Evolutionary conservation across 176 grass and related monocot genomes (phyloP).

Genomic region (Carex kokanica): DNA sequence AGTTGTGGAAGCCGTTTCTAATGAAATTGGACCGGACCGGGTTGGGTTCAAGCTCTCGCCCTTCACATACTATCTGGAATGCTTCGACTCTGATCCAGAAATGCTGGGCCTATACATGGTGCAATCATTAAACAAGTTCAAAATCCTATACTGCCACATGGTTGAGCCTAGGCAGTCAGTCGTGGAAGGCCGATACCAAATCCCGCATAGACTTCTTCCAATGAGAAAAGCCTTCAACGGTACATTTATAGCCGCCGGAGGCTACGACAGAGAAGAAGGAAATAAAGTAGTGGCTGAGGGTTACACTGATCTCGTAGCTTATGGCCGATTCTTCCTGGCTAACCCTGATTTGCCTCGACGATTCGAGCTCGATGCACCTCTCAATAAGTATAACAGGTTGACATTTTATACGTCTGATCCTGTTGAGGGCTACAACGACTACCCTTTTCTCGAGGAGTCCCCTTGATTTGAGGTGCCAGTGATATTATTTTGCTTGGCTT

Average conservation of each 20-base stretch:
- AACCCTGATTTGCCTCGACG: constrained; percentile 36
- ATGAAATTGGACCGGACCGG: constrained; percentile 25
- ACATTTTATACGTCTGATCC: constrained; percentile 47
- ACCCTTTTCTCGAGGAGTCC: constrained; percentile 26
- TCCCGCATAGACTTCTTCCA: constrained; percentile 27
- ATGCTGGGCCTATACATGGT: constrained; percentile 27
- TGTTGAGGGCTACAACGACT: constrained; percentile 38
- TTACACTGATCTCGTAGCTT: constrained; percentile 41
- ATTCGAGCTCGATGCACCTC: constrained; percentile 23
- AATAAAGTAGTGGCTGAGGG: constrained; percentile 32
- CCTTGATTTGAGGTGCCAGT: background rate
- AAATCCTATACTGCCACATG: constrained; percentile 35
- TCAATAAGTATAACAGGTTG: constrained; percentile 38
- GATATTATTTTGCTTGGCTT: background rate
- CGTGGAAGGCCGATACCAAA: constrained; percentile 4
- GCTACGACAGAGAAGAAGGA: constrained; percentile 44
- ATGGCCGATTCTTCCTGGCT: constrained; percentile 32
- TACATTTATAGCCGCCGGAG: constrained; percentile 34
- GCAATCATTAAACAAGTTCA: constrained; percentile 27
- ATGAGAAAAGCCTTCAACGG: constrained; percentile 41
- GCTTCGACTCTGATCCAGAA: constrained; percentile 42
- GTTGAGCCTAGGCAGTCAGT: constrained; percentile 32
- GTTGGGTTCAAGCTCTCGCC: constrained; percentile 31
- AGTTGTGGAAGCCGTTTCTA: constrained; percentile 25
- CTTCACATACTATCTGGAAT: constrained; percentile 32